Conservation (phyloP, 805 yeast genomes). For the Candida saitoana region DNA sequence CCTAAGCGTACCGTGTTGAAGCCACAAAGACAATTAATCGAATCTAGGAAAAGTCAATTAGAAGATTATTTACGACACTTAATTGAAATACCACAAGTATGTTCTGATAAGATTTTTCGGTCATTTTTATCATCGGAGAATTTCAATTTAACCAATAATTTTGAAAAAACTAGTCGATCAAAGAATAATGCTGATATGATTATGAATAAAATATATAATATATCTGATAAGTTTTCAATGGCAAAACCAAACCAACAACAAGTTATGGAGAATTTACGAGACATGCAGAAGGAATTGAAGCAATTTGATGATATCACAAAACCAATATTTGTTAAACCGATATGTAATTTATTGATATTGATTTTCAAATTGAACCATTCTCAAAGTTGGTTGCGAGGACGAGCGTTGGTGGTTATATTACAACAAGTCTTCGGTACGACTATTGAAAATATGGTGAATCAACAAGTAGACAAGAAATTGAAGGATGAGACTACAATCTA, state of each 20-base stretch:
- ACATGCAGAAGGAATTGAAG: conserved; percentile 53
- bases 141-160: conserved; percentile 36
- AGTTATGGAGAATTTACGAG: conserved; percentile 32
- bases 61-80: conserved; percentile 60
- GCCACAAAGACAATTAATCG: conserved; percentile 63
- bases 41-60: conserved; percentile 56
- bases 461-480: conserved; percentile 32
- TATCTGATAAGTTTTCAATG: conserved; percentile 14
- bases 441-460: conserved; percentile 64
- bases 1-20: conserved; percentile 67
- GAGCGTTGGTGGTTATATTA: conserved; percentile 73
- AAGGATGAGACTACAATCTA: conserved; percentile 44
- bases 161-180: conserved; percentile 17
- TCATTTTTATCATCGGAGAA: conserved; percentile 73
- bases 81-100: conserved; percentile 61
- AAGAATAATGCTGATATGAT: conserved; percentile 24
- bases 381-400: conserved; percentile 77
- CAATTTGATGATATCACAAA: conserved; percentile 41
- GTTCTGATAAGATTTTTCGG: conserved; percentile 69
- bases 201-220: conserved; percentile 31
- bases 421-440: conserved; percentile 88
- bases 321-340: conserved; percentile 68
- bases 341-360: conserved; percentile 69
- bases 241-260: conserved; percentile 9
- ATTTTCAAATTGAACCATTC: conserved; percentile 63